Evolutionary conservation across 495 filamentous ascomycete genomes (phyloP), one percentile per base, ranked within the genome.

Genomic region (Astrocystis sublimbata): DNA sequence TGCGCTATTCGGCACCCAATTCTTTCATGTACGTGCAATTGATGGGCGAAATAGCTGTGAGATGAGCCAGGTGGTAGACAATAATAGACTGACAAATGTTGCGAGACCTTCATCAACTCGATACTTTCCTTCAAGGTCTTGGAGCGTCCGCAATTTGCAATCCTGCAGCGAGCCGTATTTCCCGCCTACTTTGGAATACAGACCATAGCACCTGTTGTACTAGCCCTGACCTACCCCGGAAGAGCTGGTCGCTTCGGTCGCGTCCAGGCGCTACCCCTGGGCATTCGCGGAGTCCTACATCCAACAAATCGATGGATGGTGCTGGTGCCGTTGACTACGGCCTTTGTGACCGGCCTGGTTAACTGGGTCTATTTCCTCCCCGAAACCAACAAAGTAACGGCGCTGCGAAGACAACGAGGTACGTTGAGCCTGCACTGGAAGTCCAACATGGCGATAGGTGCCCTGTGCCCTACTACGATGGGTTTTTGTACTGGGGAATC

Each of bases 121-220:
- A 80, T 89, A 30, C 73, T 92, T 45, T 85, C 90, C 57, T 97
- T 86, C 80, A 81, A 79, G 45, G 82, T 85, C 57, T 85, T 97
- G 49, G 81, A 90, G 9, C 86, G 91, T 9, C 85, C 91, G 0
- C 87, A 92, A 71, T 98, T 98, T 77, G 80, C 86, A 5, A 79
- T 83, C 36, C 81, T 98, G 26, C 93, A 96, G 76, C 76, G 84
- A 35, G 83, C 83, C 66, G 85, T 92, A 68, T 93, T 96, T 76
- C 93, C 93, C 23, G 74, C 88, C 65, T 98, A 93, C 79, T 97
- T 97, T 74, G 78, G 83, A 24, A 73, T 97, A 43, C 93, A 97
- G 78, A 85, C 89, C 4, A 81, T 83, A 5, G 78, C 91, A 3
- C 90, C 93, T 6, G 72, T 86, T 13, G 65, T 92, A 19, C 77